Conservation (phyloP, 371 early-diverging fungal genomes). For the Rhizopus stolonifer region DNA sequence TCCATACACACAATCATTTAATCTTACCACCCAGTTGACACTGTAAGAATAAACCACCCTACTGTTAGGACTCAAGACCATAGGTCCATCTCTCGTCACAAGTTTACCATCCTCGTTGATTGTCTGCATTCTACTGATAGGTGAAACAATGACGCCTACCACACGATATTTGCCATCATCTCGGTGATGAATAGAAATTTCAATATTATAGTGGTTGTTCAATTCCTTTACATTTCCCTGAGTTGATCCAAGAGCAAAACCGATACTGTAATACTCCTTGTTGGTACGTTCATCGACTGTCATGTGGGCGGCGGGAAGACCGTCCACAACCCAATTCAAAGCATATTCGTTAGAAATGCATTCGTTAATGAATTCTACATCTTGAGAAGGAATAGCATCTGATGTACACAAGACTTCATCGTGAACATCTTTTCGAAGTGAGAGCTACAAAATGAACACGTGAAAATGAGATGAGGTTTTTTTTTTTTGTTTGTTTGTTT, state of each 20-base stretch:
- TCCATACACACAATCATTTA: neutral
- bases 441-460: conserved; percentile 15
- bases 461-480: neutral
- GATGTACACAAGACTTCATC: conserved; percentile 72
- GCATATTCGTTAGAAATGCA: conserved; percentile 82
- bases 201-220: conserved; percentile 90
- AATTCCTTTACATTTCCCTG: conserved; percentile 2
- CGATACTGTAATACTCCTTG: conserved; percentile 72
- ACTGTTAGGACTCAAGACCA: conserved; percentile 48
- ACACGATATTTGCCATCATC: conserved; percentile 69
- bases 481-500: too few relatives aligned
- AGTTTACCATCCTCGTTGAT: conserved; percentile 35
- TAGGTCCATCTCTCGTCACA: conserved; percentile 37
- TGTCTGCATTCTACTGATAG: conserved; percentile 53
- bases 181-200: conserved; percentile 78
- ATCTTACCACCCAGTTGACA: conserved; percentile 76
- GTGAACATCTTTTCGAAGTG: conserved; percentile 29
- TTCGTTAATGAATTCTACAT: conserved; percentile 84
- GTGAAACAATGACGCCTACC: conserved; percentile 83
- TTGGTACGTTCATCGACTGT: conserved; percentile 58
- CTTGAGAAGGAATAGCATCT: conserved; percentile 58
- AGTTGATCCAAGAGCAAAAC: conserved; percentile 69
- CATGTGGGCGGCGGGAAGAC: conserved; percentile 83
- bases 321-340: conserved; percentile 89
- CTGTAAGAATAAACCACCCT: conserved; percentile 81